These are phyloP conservation scores for Brassica cretica DNA, from an alignment of 345 rosid genomes.

Conservation along the genomic window DNA sequence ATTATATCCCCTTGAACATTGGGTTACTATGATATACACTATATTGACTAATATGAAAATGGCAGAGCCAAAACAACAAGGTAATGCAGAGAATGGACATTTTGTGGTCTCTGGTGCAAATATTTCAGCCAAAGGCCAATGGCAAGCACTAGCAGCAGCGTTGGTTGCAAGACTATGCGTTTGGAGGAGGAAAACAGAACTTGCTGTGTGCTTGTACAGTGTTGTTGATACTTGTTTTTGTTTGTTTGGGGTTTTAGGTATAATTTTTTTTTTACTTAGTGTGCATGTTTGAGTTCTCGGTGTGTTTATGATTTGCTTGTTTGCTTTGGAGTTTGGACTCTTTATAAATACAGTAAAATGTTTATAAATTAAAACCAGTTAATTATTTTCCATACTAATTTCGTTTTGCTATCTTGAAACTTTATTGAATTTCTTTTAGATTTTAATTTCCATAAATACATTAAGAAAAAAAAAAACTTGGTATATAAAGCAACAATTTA, in stretches of 20 bases:
- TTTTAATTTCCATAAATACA: too few relatives aligned
- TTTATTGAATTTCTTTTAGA: too few relatives aligned
- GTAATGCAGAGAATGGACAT: slow-evolving; percentile 88
- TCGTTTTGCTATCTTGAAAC: too few relatives aligned
- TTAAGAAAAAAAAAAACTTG: too few relatives aligned
- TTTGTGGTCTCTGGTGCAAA: slow-evolving; percentile 89
- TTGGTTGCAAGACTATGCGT: slow-evolving; percentile 7
- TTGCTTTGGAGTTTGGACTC: slow-evolving; percentile 2
- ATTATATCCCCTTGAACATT: neutral
- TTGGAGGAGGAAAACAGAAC: slow-evolving; percentile 6
- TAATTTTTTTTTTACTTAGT: neutral
- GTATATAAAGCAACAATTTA: too few relatives aligned
- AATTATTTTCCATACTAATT: neutral
- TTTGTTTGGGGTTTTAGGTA: slow-evolving; percentile 12
- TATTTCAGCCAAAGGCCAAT: slow-evolving; percentile 68
- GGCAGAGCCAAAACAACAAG: slow-evolving; percentile 74
- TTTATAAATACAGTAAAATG: neutral
- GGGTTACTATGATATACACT: neutral
- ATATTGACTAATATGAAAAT: slow-evolving; percentile 25
- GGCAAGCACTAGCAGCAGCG: slow-evolving; percentile 32
- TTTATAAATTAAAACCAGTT: neutral
- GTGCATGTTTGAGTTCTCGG: slow-evolving; percentile 19
- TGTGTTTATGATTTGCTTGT: slow-evolving; percentile 18
- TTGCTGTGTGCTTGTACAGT: slow-evolving; percentile 31
- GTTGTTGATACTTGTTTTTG: slow-evolving; percentile 8